These are phyloP conservation scores for Leucocoprinus birnbaumii DNA, from an alignment of 768 basidiomycete species.

Conservation along the genomic window DNA sequence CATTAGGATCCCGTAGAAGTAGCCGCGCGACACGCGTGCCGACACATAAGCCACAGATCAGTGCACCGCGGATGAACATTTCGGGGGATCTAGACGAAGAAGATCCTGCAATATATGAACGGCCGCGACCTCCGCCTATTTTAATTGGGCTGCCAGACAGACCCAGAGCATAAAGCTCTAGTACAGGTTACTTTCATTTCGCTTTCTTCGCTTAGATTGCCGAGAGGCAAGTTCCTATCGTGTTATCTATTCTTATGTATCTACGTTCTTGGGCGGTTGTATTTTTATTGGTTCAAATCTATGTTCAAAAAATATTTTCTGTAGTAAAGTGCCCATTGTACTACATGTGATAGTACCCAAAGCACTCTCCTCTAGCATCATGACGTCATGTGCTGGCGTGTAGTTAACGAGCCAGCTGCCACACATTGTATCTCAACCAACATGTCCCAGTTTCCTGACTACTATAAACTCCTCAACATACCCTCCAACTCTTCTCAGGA, in stretches of 20 bases:
- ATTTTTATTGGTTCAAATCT: neutral
- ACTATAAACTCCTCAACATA: slow-evolving; percentile 65
- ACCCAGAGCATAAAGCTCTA: neutral
- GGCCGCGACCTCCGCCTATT: slow-evolving; percentile 39
- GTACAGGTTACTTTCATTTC: neutral
- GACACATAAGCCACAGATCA: slow-evolving; percentile 27
- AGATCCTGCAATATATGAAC: slow-evolving; percentile 26
- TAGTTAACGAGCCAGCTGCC: neutral
- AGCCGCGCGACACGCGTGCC: slow-evolving; percentile 20
- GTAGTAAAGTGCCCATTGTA: neutral
- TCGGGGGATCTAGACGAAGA: slow-evolving; percentile 17
- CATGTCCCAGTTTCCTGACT: slow-evolving; percentile 81
- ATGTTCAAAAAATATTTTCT: too few species aligned
- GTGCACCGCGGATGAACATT: slow-evolving; percentile 21
- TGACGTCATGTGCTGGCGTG: neutral
- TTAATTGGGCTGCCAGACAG: slow-evolving; percentile 5
- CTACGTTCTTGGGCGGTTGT: neutral
- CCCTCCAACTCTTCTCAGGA: slow-evolving; percentile 59
- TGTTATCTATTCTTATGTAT: neutral
- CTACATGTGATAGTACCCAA: too few species aligned
- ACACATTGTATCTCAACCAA: slow-evolving; percentile 16
- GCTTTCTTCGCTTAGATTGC: too few species aligned
- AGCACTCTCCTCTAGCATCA: neutral
- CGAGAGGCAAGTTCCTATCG: neutral
- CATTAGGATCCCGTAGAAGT: slow-evolving; percentile 26